phyloP scores from a whole-genome alignment of 2,329 filamentous ascomycete genomes.

The Gremmenia infestans region DNA sequence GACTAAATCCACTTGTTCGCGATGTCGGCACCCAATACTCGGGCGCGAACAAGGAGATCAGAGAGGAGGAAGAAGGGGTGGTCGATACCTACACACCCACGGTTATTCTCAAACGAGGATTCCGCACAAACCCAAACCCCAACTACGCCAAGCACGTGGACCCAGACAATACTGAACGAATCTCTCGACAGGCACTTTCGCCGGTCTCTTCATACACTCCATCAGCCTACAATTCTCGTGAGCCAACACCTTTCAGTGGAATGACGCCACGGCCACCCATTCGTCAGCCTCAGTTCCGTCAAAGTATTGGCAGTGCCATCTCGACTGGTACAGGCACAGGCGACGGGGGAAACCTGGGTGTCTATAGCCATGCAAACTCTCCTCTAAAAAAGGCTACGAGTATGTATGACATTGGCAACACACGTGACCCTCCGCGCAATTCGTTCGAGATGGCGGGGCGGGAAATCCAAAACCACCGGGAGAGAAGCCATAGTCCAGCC shows the following conservation, averaged over 20 bases:
- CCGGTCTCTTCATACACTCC: conserved; percentile 34
- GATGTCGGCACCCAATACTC: conserved; percentile 77
- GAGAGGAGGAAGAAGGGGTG: conserved; percentile 31
- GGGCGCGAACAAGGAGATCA: conserved; percentile 18
- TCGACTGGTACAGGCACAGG: conserved; percentile 32
- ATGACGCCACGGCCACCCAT: conserved; percentile 40
- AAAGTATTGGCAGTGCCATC: conserved; percentile 33
- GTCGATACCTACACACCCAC: conserved; percentile 58
- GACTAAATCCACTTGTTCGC: conserved; percentile 73
- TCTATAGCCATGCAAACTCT: conserved; percentile 75
- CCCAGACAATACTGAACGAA: conserved; percentile 47
- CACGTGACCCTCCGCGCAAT: conserved; percentile 48
- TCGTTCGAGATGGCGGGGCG: conserved; percentile 54
- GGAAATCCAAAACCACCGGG: conserved; percentile 27
- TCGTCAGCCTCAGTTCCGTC: conserved; percentile 49
- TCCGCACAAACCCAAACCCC: conserved; percentile 77
- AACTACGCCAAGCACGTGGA: conserved; percentile 72
- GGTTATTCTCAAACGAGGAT: conserved; percentile 66
- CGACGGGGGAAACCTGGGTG: conserved; percentile 73
- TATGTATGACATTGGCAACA: conserved; percentile 50
- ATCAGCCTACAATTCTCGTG: conserved; percentile 27
- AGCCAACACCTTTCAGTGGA: conserved; percentile 33
- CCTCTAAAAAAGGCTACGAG: conserved; percentile 74
- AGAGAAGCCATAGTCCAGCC: conserved; percentile 25
- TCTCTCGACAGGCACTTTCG: conserved; percentile 32